These are phyloP conservation scores for Naganishia onofrii DNA, from an alignment of 768 basidiomycete genomes.

Conservation along the genomic window DNA sequence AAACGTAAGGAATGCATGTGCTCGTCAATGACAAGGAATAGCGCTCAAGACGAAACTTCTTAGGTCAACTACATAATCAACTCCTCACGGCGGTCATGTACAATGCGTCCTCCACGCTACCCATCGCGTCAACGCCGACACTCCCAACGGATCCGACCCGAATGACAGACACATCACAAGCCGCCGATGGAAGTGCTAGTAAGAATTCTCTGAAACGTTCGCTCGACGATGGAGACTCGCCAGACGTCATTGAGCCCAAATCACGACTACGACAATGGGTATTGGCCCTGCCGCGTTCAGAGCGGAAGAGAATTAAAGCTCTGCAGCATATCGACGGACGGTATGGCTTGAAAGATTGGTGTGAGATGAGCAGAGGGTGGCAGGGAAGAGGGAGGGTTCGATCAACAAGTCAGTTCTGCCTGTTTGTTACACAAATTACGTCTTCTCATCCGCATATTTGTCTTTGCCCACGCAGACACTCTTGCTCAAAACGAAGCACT, in stretches of 20 bases:
- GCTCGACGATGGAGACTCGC: conserved; percentile 10
- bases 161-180: not conserved
- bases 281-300: conserved; percentile 15
- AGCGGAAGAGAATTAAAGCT: conserved; percentile 15
- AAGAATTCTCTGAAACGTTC: conserved; percentile 19
- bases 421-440: not conserved
- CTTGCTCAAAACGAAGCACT: conserved; percentile 10
- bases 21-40: not conserved
- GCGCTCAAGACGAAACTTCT: not conserved
- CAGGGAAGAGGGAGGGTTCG: conserved; percentile 27
- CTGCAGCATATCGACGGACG: conserved; percentile 18
- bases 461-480: not conserved
- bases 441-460: not conserved
- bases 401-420: conserved; percentile 21
- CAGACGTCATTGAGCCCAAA: conserved; percentile 23
- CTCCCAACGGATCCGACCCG: conserved; percentile 22
- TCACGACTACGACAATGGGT: conserved; percentile 28
- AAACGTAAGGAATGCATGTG: conserved; percentile 15
- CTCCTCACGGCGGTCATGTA: conserved; percentile 32
- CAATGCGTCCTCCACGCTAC: conserved; percentile 28
- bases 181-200: not conserved
- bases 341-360: conserved; percentile 21
- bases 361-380: conserved; percentile 32
- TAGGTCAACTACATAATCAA: conserved; percentile 31
- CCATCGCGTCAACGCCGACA: conserved; percentile 26